A percentile compares a stretch with the other conserved stretches of the same genome.
These are phyloP conservation scores for Fabrea salina DNA, from an alignment of 169 alveolate species.

Conservation along the genomic window DNA sequence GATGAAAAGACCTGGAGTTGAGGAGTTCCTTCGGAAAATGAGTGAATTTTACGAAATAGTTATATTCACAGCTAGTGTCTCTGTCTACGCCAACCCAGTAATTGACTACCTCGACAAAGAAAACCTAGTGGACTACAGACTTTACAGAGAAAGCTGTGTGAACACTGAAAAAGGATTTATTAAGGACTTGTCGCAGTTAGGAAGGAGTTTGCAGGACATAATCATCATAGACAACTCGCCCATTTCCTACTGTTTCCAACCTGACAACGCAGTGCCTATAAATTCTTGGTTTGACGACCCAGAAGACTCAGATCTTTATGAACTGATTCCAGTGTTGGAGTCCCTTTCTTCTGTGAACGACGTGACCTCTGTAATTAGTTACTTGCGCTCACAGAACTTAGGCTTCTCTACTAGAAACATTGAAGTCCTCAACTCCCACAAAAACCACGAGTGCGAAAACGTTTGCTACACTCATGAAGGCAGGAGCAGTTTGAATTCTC, in stretches of 20 bases:
- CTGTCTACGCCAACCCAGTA: constrained; percentile 86
- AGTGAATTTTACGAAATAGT: constrained; percentile 73
- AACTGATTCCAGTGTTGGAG: constrained; percentile 72
- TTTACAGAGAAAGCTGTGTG: constrained; percentile 66
- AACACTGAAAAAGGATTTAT: constrained; percentile 68
- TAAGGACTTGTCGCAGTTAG: constrained; percentile 82
- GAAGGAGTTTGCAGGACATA: constrained; percentile 84
- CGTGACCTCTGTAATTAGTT: background rate
- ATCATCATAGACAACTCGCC: constrained; percentile 91
- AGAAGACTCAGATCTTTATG: constrained; percentile 72
- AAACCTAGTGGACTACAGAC: constrained; percentile 26
- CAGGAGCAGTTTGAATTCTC: background rate
- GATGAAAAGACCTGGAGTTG: constrained; percentile 75
- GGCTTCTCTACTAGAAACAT: too few species aligned
- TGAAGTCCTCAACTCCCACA: too few species aligned
- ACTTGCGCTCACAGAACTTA: too few species aligned
- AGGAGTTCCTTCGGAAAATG: constrained; percentile 55
- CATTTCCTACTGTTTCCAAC: constrained; percentile 85
- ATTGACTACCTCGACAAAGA: constrained; percentile 73
- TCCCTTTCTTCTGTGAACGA: constrained; percentile 33
- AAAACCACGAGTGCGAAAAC: too few species aligned
- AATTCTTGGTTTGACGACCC: constrained; percentile 86
- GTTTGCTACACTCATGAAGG: too few species aligned
- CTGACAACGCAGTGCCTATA: constrained; percentile 91
- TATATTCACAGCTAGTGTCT: constrained; percentile 83